phyloP scores from a whole-genome alignment of 2,329 filamentous ascomycete species.

The Plectosphaerella plurivora region DNA sequence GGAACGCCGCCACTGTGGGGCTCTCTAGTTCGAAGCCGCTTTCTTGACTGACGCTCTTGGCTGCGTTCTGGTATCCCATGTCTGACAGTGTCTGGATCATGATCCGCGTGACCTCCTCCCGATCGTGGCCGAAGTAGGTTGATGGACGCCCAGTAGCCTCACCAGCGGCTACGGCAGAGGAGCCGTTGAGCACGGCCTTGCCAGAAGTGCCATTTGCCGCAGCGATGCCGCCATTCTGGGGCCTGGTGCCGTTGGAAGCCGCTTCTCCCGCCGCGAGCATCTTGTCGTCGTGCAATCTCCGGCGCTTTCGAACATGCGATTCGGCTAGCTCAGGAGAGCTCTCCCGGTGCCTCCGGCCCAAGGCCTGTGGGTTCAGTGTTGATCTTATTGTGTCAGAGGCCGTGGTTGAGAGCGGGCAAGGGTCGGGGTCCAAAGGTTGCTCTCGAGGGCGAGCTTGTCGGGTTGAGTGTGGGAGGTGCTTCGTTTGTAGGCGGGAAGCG shows the following conservation, averaged over 20 bases:
- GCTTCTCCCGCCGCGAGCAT: constrained; percentile 15
- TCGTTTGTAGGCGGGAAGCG: no score
- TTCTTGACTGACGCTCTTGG: constrained; percentile 68
- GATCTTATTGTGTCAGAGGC: constrained; percentile 35
- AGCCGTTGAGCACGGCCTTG: constrained; percentile 13
- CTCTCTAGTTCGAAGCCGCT: constrained; percentile 88
- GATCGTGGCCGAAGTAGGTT: constrained; percentile 76
- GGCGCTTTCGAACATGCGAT: constrained; percentile 61
- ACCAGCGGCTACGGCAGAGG: constrained; percentile 13
- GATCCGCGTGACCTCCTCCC: constrained; percentile 89
- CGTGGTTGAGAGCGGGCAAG: constrained; percentile 7
- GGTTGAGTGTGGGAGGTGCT: no score
- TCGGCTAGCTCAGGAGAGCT: constrained; percentile 46
- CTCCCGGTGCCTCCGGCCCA: constrained; percentile 52
- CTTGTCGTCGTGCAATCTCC: constrained; percentile 39
- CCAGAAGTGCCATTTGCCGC: background rate
- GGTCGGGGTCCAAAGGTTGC: background rate
- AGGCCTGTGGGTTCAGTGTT: constrained; percentile 29
- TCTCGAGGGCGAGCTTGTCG: no score
- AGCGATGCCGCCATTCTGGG: background rate
- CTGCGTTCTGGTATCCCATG: constrained; percentile 78
- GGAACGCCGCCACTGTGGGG: constrained; percentile 78
- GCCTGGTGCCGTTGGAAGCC: constrained; percentile 50
- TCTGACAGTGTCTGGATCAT: constrained; percentile 88
- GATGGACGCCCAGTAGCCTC: constrained; percentile 17